Base-by-base conservation (phyloP, 805 yeast genomes). In the Naumovozyma baii region DNA sequence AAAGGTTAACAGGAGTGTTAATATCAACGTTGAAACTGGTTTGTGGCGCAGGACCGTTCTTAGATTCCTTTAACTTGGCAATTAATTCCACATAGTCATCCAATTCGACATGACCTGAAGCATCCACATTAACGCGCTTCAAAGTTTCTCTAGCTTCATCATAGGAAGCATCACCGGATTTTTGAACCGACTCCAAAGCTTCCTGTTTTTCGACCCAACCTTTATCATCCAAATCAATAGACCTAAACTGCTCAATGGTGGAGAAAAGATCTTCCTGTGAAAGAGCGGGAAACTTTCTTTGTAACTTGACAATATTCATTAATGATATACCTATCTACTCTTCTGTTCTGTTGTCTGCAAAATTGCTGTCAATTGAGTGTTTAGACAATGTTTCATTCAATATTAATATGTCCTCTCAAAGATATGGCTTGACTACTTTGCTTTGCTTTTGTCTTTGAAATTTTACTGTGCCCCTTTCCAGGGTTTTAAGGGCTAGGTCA, bases 151-250 rank as follows among this genome's bases (percentile, higher is more conserved):
- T 80, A 18, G 94, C 90, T 49, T 81, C 83, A 62, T 92, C 98
- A 57, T 92, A 92, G 25, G 87, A 62, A 37, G 83, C 90, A 39
- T 76, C 76, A 15, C 96, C 96, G 20, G 78, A 63, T 41, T 77
- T 75, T 18, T 94, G 76, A 31, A 87, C 78, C 3, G 87, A 75
- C 58, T 86, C 88, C 59, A 90, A 80, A 29, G 84, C 94, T 41
- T 81, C 83, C 57, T 83, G 87, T 65, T 90, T 90, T 57, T 90
- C 96, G 31, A 81, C 87, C 76, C 87, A 87, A 9, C 99, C 99
- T 51, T 82, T 78, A 54, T 90, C 99, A 34, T 90, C 94, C 26
- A 80, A 51, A 54, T 92, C 99, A 49, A 92, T 81, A 44, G 68
- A 66, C 54, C 95, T 72, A 69, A 92, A 92, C 50, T 81, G 83